Conservation (phyloP, 2,329 filamentous ascomycete species). For the Apiospora malaysiana region DNA sequence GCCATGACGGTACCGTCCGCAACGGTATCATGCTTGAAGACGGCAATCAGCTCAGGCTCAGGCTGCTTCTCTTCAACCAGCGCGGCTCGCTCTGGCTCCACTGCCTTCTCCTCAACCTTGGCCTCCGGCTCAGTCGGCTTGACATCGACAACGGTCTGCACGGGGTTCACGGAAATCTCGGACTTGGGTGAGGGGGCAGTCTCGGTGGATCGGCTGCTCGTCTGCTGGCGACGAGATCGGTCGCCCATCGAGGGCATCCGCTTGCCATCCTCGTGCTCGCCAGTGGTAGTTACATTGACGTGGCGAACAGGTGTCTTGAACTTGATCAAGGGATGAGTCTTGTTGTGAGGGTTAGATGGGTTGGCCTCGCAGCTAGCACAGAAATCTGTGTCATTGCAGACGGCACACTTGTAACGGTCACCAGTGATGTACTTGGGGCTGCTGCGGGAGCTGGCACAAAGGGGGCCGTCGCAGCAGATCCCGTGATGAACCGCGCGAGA, state of each 20-base stretch:
- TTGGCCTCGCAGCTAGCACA: slow-evolving; percentile 92
- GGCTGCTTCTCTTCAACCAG: slow-evolving; percentile 34
- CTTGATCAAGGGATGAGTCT: slow-evolving; percentile 96
- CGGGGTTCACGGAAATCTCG: slow-evolving; percentile 51
- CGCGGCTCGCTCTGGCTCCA: slow-evolving; percentile 25
- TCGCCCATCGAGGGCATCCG: slow-evolving; percentile 77
- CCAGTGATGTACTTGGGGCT: slow-evolving; percentile 79
- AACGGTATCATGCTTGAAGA: slow-evolving; percentile 80
- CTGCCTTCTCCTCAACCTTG: slow-evolving; percentile 33
- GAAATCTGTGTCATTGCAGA: slow-evolving; percentile 95
- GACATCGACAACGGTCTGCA: slow-evolving; percentile 77
- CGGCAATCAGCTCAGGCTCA: slow-evolving; percentile 49
- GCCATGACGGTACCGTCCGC: slow-evolving; percentile 76
- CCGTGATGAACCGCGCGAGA: slow-evolving; percentile 71
- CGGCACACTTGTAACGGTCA: slow-evolving; percentile 93
- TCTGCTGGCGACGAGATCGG: slow-evolving; percentile 40
- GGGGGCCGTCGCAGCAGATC: slow-evolving; percentile 92
- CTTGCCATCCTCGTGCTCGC: slow-evolving; percentile 74
- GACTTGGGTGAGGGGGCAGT: slow-evolving; percentile 56
- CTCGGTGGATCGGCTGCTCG: slow-evolving; percentile 58
- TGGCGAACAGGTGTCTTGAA: slow-evolving; percentile 92
- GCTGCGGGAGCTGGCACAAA: slow-evolving; percentile 68
- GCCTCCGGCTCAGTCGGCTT: slow-evolving; percentile 62
- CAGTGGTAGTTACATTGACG: slow-evolving; percentile 84
- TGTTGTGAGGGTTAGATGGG: slow-evolving; percentile 85